Conservation (phyloP, 2,329 filamentous ascomycete genomes). For the Mycosphaerella sp. region DNA sequence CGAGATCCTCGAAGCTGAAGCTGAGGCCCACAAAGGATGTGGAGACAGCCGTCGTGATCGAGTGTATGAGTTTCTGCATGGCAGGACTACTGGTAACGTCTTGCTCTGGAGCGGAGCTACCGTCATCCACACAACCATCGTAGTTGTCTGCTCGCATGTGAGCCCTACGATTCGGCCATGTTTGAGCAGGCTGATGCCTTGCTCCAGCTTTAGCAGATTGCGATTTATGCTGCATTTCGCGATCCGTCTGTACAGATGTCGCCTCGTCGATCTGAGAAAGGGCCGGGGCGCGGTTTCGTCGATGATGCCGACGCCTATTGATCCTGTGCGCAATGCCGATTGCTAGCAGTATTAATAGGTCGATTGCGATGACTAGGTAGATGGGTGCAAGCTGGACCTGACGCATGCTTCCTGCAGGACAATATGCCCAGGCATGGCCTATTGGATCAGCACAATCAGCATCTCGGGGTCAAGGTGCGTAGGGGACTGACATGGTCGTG, state of each 20-base stretch:
- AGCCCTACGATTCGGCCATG: constrained; percentile 20
- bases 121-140: constrained; percentile 25
- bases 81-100: constrained; percentile 34
- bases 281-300: constrained; percentile 11
- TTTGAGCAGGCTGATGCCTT: background rate
- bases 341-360: constrained; percentile 37
- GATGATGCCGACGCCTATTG: constrained; percentile 30
- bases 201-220: background rate
- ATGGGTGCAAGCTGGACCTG: constrained; percentile 45
- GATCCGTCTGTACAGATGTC: background rate
- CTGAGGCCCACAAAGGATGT: constrained; percentile 49
- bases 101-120: constrained; percentile 30
- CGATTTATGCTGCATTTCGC: background rate
- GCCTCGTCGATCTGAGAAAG: background rate
- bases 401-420: constrained; percentile 41
- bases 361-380: constrained; percentile 39
- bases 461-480: background rate
- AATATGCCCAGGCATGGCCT: constrained; percentile 39
- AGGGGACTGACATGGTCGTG: constrained; percentile 40
- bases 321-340: constrained; percentile 33
- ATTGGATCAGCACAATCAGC: background rate
- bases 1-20: constrained; percentile 49
- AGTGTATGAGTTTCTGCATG: constrained; percentile 48
- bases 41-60: constrained; percentile 49
- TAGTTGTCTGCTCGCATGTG: constrained; percentile 26